These are phyloP conservation scores for Lasiodiplodia gonubiensis DNA, from an alignment of 2,329 filamentous ascomycete genomes.

Conservation along the genomic window DNA sequence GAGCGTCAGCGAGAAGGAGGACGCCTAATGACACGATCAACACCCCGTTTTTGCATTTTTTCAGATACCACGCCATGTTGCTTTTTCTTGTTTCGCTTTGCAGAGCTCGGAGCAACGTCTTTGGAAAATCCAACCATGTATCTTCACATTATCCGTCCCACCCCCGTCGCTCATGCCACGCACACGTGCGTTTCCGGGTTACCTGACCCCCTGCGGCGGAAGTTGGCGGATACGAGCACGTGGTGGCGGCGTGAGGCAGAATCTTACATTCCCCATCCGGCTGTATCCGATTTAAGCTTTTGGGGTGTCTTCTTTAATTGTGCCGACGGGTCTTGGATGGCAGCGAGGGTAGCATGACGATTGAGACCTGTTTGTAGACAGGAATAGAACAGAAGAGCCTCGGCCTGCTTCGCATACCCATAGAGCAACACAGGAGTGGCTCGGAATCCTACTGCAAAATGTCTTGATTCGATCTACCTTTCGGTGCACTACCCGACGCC, in stretches of 20 bases:
- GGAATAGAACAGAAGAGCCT: constrained; percentile 11
- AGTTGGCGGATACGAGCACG: constrained; percentile 14
- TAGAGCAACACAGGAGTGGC: background rate
- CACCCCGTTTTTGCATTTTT: constrained; percentile 19
- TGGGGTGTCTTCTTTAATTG: background rate
- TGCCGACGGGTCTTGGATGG: background rate
- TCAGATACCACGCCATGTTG: constrained; percentile 26
- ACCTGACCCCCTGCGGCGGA: constrained; percentile 19
- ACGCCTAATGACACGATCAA: constrained; percentile 23
- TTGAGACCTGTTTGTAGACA: constrained; percentile 15
- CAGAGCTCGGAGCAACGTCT: constrained; percentile 6
- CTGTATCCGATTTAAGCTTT: constrained; percentile 9
- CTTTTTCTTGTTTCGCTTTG: constrained; percentile 7
- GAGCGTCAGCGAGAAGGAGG: constrained; percentile 28
- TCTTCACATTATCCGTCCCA: background rate
- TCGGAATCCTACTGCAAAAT: background rate
- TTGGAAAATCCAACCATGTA: constrained; percentile 20
- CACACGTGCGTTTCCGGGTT: constrained; percentile 19
- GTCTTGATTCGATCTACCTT: background rate
- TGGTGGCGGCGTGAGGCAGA: constrained; percentile 13
- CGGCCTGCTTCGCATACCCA: background rate
- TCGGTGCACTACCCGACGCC: background rate
- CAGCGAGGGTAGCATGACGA: constrained; percentile 4
- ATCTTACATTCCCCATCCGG: background rate
- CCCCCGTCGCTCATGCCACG: background rate